Conservation (phyloP, 2,329 filamentous ascomycete genomes). For the Fusarium globosum region DNA sequence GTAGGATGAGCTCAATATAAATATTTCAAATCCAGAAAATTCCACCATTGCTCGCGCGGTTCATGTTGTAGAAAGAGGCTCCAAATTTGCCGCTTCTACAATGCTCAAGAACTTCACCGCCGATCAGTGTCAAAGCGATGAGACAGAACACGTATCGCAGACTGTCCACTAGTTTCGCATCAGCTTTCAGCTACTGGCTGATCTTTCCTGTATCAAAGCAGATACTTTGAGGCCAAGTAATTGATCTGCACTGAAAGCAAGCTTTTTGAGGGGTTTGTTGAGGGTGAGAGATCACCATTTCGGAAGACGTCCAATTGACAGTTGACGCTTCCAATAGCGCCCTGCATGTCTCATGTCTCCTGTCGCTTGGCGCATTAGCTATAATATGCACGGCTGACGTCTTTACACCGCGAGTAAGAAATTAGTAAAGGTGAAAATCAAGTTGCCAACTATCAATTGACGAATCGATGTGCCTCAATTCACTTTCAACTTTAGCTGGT, state of each 20-base stretch:
- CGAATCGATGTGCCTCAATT: background rate
- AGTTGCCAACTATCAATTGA: background rate
- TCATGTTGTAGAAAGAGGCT: background rate
- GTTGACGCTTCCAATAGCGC: background rate
- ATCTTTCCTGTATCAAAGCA: background rate
- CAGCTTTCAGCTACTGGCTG: background rate
- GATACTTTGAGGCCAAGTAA: background rate
- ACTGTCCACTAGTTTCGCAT: background rate
- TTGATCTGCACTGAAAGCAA: background rate
- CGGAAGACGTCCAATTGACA: background rate
- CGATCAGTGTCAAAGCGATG: background rate
- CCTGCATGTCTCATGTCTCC: background rate
- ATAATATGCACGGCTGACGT: background rate
- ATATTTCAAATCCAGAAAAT: background rate
- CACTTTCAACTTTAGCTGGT: background rate
- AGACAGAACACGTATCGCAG: background rate
- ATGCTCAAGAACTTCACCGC: no score
- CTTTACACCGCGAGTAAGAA: background rate
- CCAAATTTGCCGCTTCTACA: background rate
- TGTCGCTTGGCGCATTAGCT: background rate
- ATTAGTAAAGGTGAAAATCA: background rate
- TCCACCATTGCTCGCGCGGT: no score
- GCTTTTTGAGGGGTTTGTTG: background rate
- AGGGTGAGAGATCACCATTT: no score
- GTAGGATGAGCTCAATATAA: background rate